phyloP scores from a whole-genome alignment of 2,329 filamentous ascomycete genomes.

The Escovopsis sp. region DNA sequence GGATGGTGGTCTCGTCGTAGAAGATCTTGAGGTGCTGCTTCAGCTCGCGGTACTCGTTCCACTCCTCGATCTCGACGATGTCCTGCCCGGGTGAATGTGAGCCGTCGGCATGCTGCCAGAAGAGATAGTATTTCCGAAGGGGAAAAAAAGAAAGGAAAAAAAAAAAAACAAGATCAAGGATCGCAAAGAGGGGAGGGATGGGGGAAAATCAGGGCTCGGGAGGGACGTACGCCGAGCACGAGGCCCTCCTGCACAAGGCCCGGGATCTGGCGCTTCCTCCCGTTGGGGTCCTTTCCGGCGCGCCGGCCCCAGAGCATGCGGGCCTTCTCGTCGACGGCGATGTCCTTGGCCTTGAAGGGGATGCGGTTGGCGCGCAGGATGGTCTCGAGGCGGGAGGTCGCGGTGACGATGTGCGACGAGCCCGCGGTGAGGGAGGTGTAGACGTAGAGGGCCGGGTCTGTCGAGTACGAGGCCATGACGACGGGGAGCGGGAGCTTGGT shows the following conservation, averaged over 20 bases:
- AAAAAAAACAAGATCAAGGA: too few relatives aligned
- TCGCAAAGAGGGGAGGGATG: neutral
- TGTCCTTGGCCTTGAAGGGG: conserved; percentile 82
- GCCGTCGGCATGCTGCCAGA: too few relatives aligned
- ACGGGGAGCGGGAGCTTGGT: neutral
- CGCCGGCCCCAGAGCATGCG: conserved; percentile 79
- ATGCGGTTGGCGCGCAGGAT: conserved; percentile 92
- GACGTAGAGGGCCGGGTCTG: conserved; percentile 69
- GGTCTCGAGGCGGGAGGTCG: conserved; percentile 87
- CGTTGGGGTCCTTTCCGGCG: conserved; percentile 52
- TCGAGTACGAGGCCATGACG: conserved; percentile 31
- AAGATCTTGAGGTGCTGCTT: conserved; percentile 66
- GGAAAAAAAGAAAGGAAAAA: too few relatives aligned
- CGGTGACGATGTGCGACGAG: conserved; percentile 90
- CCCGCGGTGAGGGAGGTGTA: conserved; percentile 94
- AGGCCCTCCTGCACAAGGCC: conserved; percentile 75
- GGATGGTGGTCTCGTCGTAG: conserved; percentile 47
- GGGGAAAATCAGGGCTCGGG: neutral
- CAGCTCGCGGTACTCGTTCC: conserved; percentile 97
- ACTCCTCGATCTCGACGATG: conserved; percentile 87
- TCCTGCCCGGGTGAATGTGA: conserved; percentile 40
- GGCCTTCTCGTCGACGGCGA: conserved; percentile 78
- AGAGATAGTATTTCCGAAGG: too few relatives aligned
- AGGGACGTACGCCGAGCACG: conserved; percentile 61
- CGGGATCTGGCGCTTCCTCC: conserved; percentile 62